phyloP scores from a whole-genome alignment of 306 rosid genomes.

The Vigna radiata region DNA sequence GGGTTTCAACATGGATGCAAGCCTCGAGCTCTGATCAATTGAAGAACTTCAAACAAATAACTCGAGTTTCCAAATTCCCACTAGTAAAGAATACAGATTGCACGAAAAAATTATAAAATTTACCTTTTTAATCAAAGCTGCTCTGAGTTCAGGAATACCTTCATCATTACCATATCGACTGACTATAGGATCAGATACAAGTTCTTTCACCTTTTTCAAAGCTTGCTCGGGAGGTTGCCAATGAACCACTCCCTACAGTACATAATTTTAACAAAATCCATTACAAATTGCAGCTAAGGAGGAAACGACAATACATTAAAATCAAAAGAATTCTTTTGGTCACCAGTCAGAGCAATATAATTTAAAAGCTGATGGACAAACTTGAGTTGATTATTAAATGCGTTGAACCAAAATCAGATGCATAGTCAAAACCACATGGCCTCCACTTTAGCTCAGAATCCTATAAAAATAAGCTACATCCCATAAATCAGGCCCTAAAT shows the following conservation, averaged over 20 bases:
- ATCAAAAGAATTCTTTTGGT: not conserved
- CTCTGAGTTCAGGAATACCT: slow-evolving; percentile 90
- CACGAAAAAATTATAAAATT: slow-evolving; percentile 24
- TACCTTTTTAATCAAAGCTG: slow-evolving; percentile 76
- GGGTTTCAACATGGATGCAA: slow-evolving; percentile 15
- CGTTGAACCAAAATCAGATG: not conserved
- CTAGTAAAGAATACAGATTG: not conserved
- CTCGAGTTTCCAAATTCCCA: slow-evolving; percentile 2
- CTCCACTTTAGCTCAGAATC: slow-evolving; percentile 5
- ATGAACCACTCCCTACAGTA: slow-evolving; percentile 84
- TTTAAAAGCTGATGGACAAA: not conserved
- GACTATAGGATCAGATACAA: slow-evolving; percentile 80
- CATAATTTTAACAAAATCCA: slow-evolving; percentile 35
- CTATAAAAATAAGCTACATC: slow-evolving; percentile 2
- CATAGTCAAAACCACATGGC: slow-evolving; percentile 13
- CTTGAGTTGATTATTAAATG: slow-evolving; percentile 1
- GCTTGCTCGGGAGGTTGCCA: slow-evolving; percentile 97
- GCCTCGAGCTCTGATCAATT: not conserved
- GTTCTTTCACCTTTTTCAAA: slow-evolving; percentile 78
- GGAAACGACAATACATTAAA: slow-evolving; percentile 17
- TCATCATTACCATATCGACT: slow-evolving; percentile 94
- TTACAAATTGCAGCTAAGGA: slow-evolving; percentile 23
- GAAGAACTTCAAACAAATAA: slow-evolving; percentile 22
- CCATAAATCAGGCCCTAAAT: not conserved
- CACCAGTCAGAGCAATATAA: not conserved